Conservation (phyloP, 2,329 filamentous ascomycete species). For the Aspergillus arachidicola region DNA sequence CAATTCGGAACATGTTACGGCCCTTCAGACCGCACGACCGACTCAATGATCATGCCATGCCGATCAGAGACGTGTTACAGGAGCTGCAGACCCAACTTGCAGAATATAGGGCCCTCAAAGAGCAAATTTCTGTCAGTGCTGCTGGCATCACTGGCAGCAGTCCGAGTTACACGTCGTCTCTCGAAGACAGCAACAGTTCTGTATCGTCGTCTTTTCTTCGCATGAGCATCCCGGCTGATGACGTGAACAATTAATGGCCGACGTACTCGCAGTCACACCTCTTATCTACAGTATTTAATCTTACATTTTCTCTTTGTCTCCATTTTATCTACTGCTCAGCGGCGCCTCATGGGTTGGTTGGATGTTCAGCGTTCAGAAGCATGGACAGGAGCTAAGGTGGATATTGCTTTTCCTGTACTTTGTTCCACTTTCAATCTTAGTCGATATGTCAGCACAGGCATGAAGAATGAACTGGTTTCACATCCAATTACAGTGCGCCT, state of each 20-base stretch:
- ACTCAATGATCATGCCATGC: slow-evolving; percentile 73
- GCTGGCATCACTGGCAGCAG: slow-evolving; percentile 25
- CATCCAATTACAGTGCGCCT: not conserved
- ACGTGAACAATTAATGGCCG: slow-evolving; percentile 16
- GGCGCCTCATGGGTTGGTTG: slow-evolving; percentile 30
- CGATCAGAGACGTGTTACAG: slow-evolving; percentile 68
- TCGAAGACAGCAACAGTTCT: slow-evolving; percentile 26
- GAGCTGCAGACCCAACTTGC: slow-evolving; percentile 44
- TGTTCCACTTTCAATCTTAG: slow-evolving; percentile 13
- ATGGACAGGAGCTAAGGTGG: slow-evolving; percentile 33
- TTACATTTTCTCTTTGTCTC: slow-evolving; percentile 11
- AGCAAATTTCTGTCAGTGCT: slow-evolving; percentile 37
- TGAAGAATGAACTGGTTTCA: slow-evolving; percentile 7
- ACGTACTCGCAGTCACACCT: not conserved
- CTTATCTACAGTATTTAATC: slow-evolving; percentile 10
- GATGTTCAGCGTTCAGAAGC: slow-evolving; percentile 25
- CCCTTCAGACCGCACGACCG: slow-evolving; percentile 65
- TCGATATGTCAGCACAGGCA: slow-evolving; percentile 12
- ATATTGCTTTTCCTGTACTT: slow-evolving; percentile 17
- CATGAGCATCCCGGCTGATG: slow-evolving; percentile 22
- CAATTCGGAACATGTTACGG: slow-evolving; percentile 75
- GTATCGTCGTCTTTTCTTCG: slow-evolving; percentile 33
- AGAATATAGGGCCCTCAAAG: slow-evolving; percentile 45
- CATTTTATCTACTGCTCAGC: slow-evolving; percentile 14
- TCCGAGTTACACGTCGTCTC: slow-evolving; percentile 18